phyloP scores from a whole-genome alignment of 2,329 filamentous ascomycete genomes.

The Sarocladium brachiariae region DNA sequence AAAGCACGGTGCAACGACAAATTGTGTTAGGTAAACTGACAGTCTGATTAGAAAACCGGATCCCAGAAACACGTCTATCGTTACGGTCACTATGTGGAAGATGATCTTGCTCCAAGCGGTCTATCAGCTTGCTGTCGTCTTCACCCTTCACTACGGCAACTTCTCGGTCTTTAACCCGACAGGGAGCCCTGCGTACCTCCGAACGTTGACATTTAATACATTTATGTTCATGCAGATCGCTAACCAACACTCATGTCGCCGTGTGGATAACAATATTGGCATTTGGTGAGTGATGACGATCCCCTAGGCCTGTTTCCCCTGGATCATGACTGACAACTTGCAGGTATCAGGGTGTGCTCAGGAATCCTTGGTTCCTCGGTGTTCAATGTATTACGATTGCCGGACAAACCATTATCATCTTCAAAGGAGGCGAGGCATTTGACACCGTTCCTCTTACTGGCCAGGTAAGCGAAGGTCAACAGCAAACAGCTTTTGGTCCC shows the following conservation, averaged over 20 bases:
- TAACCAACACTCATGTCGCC: conserved; percentile 46
- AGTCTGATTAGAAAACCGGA: conserved; percentile 18
- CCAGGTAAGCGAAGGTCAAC: conserved; percentile 12
- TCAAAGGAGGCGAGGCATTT: conserved; percentile 62
- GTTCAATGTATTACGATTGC: conserved; percentile 61
- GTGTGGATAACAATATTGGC: conserved; percentile 77
- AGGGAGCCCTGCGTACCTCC: conserved; percentile 30
- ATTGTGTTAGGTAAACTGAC: not conserved
- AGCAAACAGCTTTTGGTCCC: too few species aligned
- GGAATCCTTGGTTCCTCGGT: conserved; percentile 69
- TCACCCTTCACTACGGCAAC: conserved; percentile 55
- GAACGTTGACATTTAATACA: conserved; percentile 69
- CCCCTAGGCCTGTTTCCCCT: too few species aligned
- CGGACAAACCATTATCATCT: conserved; percentile 66
- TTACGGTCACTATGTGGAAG: conserved; percentile 73
- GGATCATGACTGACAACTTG: not conserved
- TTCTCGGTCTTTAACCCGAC: conserved; percentile 25
- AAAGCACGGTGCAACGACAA: too few species aligned
- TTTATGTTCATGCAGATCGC: conserved; percentile 62
- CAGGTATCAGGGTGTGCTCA: conserved; percentile 61
- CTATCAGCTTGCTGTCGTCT: conserved; percentile 59
- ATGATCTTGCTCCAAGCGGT: conserved; percentile 72
- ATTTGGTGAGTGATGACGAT: conserved; percentile 34
- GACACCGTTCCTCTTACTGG: conserved; percentile 54
- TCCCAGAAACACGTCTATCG: conserved; percentile 28